Percentiles rank a stretch among this genome's conserved stretches.
Evolutionary conservation across 352 stramenopile genomes (phyloP).

Genomic region (Phytophthora boehmeriae): DNA sequence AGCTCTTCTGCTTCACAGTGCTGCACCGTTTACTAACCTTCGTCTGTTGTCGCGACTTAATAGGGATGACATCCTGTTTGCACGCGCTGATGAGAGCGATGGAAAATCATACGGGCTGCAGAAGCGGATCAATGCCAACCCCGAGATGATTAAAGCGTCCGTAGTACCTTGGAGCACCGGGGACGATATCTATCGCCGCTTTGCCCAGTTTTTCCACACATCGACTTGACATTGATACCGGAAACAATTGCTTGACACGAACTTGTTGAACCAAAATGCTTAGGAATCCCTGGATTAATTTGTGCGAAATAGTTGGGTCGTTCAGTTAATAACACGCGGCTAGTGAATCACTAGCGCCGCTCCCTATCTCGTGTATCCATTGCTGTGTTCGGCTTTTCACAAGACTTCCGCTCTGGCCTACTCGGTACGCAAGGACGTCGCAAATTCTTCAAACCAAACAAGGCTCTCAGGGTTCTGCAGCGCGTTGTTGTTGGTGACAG

Average conservation of each 20-base stretch:
- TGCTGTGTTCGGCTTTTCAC: no score
- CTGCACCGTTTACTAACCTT: neutral
- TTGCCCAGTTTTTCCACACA: slow-evolving; percentile 39
- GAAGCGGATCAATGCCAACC: slow-evolving; percentile 46
- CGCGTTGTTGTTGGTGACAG: slow-evolving; percentile 64
- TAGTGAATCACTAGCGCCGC: no score
- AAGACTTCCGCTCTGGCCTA: no score
- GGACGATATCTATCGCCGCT: slow-evolving; percentile 62
- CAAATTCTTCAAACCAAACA: slow-evolving; percentile 61
- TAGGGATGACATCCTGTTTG: slow-evolving; percentile 71
- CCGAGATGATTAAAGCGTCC: slow-evolving; percentile 38
- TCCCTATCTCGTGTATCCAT: no score
- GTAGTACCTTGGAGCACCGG: slow-evolving; percentile 72
- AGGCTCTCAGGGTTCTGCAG: slow-evolving; percentile 74
- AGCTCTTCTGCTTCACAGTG: neutral
- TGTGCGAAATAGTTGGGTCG: no score
- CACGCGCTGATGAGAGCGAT: slow-evolving; percentile 51
- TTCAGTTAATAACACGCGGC: no score
- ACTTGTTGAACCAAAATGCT: neutral
- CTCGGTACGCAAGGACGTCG: slow-evolving; percentile 23
- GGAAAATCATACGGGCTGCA: slow-evolving; percentile 63
- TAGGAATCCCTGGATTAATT: neutral
- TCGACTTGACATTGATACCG: neutral
- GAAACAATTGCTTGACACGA: neutral
- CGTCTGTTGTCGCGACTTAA: neutral